These are phyloP conservation scores for Colletotrichum chrysophilum DNA, from an alignment of 2,329 filamentous ascomycete genomes.

Conservation along the genomic window DNA sequence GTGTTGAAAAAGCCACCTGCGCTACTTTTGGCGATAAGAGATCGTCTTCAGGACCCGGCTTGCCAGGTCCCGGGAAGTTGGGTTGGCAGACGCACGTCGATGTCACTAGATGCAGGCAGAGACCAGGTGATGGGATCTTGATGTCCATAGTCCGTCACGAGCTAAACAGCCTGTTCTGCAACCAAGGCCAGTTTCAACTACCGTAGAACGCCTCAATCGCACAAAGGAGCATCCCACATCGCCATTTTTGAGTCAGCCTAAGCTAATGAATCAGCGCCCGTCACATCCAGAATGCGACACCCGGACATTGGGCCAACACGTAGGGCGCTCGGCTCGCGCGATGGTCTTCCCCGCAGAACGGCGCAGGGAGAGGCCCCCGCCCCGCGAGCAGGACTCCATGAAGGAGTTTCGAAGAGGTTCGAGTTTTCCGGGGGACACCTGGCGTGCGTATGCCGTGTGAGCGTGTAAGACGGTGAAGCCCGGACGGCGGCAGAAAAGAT, in stretches of 20 bases:
- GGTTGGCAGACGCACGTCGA: not conserved
- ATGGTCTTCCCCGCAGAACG: constrained; percentile 3
- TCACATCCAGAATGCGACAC: not conserved
- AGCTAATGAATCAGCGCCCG: not conserved
- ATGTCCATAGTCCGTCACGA: not conserved
- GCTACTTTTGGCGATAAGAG: not conserved
- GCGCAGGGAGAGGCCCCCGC: not conserved
- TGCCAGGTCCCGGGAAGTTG: not conserved
- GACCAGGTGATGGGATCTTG: not conserved
- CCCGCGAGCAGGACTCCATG: not conserved
- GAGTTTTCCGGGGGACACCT: constrained; percentile 8
- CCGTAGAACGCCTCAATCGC: not conserved
- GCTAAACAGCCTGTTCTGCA: not conserved
- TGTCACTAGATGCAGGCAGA: not conserved
- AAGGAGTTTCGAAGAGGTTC: constrained; percentile 14
- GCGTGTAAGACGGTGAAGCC: not conserved
- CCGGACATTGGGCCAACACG: not conserved
- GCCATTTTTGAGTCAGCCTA: not conserved
- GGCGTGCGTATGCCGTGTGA: not conserved
- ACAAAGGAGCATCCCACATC: not conserved
- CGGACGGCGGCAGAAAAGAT: not conserved
- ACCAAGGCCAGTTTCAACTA: not conserved
- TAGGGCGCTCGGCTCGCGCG: not conserved
- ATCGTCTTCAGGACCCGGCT: not conserved
- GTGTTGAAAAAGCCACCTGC: not conserved